Conservation (phyloP, 108 stramenopile genomes). For the Seminavis robusta region DNA sequence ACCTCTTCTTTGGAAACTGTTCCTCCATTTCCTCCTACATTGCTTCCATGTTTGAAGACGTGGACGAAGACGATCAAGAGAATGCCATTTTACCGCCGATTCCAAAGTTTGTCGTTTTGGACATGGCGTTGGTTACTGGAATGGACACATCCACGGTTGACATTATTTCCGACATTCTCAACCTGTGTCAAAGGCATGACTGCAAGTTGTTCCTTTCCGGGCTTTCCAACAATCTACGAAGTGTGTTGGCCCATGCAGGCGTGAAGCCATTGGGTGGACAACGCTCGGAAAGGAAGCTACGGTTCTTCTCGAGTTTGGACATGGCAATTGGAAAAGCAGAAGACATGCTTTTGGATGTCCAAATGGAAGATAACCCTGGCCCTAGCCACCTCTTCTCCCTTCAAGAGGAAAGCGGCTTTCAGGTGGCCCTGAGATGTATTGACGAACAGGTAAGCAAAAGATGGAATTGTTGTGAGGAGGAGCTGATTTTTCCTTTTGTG, state of each 20-base stretch:
- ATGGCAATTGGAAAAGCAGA: constrained; percentile 68
- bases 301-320: constrained; percentile 53
- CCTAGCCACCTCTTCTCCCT: constrained; percentile 8
- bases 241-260: constrained; percentile 37
- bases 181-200: constrained; percentile 33
- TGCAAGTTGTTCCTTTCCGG: constrained; percentile 60
- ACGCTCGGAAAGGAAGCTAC: constrained; percentile 26
- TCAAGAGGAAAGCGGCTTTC: constrained; percentile 29
- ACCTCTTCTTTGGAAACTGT: constrained; percentile 84
- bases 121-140: constrained; percentile 65
- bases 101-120: constrained; percentile 61
- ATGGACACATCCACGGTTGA: constrained; percentile 73
- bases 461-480: background rate
- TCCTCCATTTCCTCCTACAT: constrained; percentile 61
- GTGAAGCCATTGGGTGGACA: constrained; percentile 39
- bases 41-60: constrained; percentile 72
- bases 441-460: constrained; percentile 30
- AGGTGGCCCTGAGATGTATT: constrained; percentile 41
- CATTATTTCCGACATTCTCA: constrained; percentile 50
- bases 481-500: no score
- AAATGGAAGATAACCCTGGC: constrained; percentile 6
- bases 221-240: constrained; percentile 29
- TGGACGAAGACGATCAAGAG: constrained; percentile 13
- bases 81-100: constrained; percentile 34
- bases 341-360: constrained; percentile 50